These are phyloP conservation scores for Nicotiana obtusifolia DNA, from an alignment of 257 asterid species.

Conservation along the genomic window DNA sequence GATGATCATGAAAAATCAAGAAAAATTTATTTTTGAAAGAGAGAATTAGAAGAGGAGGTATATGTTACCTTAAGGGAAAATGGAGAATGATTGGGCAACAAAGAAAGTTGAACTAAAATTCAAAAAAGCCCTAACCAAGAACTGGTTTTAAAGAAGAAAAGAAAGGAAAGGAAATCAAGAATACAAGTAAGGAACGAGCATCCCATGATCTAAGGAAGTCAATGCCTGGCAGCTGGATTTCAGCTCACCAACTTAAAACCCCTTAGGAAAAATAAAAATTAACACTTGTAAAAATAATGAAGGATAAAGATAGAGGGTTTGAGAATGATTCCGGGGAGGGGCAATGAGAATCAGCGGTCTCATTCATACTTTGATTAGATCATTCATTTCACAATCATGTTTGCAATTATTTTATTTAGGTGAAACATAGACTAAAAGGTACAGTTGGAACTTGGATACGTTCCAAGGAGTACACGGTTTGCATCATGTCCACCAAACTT, in stretches of 20 bases:
- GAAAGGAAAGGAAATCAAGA: not conserved
- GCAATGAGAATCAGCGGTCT: too few relatives aligned
- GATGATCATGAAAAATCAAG: not conserved
- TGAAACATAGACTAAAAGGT: not conserved
- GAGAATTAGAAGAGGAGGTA: not conserved
- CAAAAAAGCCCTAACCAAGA: not conserved
- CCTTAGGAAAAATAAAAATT: constrained; percentile 20
- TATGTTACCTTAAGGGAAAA: constrained; percentile 25
- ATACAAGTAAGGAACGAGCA: constrained; percentile 41
- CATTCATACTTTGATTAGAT: not conserved
- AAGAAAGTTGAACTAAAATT: constrained; percentile 4
- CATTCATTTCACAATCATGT: not conserved
- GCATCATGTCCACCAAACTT: not conserved
- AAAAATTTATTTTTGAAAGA: not conserved
- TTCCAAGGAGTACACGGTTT: constrained; percentile 4
- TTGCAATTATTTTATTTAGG: not conserved
- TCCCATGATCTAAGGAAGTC: constrained; percentile 58
- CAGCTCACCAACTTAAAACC: constrained; percentile 53
- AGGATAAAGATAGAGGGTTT: too few relatives aligned
- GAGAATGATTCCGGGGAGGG: too few relatives aligned
- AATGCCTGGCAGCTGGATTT: constrained; percentile 74
- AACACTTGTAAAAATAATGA: not conserved
- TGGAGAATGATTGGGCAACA: not conserved
- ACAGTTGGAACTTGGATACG: not conserved
- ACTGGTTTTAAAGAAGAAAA: constrained; percentile 16